Evolutionary conservation across 495 filamentous ascomycete species (phyloP).

Genomic region (Aspergillus baeticus): DNA sequence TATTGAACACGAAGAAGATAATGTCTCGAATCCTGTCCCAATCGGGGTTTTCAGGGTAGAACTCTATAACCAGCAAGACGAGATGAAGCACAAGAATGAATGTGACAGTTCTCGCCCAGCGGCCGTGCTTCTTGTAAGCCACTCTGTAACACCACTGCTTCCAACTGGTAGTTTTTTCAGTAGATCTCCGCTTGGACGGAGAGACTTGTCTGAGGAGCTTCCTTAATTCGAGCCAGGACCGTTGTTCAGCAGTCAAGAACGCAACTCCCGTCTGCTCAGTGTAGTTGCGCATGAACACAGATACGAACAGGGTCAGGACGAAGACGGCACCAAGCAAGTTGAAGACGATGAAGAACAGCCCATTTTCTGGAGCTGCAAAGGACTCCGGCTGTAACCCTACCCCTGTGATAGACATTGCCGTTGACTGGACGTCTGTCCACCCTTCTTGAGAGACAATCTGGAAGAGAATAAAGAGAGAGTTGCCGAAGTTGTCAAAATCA

Average conservation of each 20-base stretch:
- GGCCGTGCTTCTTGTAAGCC: constrained; percentile 90
- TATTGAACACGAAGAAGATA: constrained; percentile 79
- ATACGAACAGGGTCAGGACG: constrained; percentile 95
- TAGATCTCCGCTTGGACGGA: constrained; percentile 82
- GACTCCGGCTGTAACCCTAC: constrained; percentile 65
- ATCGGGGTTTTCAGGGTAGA: constrained; percentile 60
- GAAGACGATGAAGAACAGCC: constrained; percentile 92
- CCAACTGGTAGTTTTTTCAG: constrained; percentile 70
- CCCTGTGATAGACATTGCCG: constrained; percentile 79
- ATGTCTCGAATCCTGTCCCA: constrained; percentile 71
- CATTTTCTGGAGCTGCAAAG: constrained; percentile 75
- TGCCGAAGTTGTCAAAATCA: constrained; percentile 91
- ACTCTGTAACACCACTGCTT: constrained; percentile 92
- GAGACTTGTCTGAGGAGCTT: constrained; percentile 93
- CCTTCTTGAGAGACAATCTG: constrained; percentile 99
- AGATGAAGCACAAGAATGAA: constrained; percentile 77
- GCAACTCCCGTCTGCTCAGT: constrained; percentile 98
- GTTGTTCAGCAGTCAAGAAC: constrained; percentile 92
- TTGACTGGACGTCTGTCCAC: constrained; percentile 89
- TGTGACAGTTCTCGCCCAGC: constrained; percentile 85
- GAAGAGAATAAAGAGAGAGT: constrained; percentile 93
- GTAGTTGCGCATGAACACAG: constrained; percentile 99
- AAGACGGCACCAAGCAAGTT: constrained; percentile 97
- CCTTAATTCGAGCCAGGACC: constrained; percentile 92
- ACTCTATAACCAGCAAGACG: constrained; percentile 80